Evolutionary conservation across 257 asterid genomes (phyloP).

Genomic region (Eustoma russellianum): DNA sequence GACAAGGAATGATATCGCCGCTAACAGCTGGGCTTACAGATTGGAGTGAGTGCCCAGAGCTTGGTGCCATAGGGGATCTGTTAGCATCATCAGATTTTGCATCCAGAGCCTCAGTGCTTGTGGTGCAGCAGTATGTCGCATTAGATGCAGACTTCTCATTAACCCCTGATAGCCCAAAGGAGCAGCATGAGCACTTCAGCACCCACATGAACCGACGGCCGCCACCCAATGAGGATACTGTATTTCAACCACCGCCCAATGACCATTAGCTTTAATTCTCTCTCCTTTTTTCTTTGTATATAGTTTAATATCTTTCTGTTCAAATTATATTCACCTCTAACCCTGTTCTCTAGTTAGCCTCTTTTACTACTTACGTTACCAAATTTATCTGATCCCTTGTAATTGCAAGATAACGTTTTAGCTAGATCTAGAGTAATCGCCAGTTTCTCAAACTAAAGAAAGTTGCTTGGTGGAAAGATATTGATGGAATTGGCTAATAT

Average conservation of each 20-base stretch:
- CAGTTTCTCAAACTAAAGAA: too few relatives aligned
- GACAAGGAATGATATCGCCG: constrained; percentile 51
- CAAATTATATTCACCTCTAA: too few relatives aligned
- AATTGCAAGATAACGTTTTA: not conserved
- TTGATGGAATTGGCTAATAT: too few relatives aligned
- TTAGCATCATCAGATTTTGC: constrained; percentile 79
- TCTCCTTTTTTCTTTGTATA: too few relatives aligned
- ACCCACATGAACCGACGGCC: not conserved
- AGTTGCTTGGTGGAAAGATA: too few relatives aligned
- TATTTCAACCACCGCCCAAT: constrained; percentile 36
- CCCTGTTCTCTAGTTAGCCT: too few relatives aligned
- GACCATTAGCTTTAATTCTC: not conserved
- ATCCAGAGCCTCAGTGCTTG: constrained; percentile 65
- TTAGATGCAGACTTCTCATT: constrained; percentile 26
- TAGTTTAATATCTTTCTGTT: not conserved
- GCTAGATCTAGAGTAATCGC: too few relatives aligned
- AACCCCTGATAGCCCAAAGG: constrained; percentile 42
- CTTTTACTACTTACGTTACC: not conserved
- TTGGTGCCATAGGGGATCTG: constrained; percentile 80
- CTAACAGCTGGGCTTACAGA: constrained; percentile 77
- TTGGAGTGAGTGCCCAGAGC: constrained; percentile 98
- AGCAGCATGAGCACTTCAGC: constrained; percentile 2
- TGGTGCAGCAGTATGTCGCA: constrained; percentile 73
- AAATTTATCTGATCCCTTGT: not conserved
- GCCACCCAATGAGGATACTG: constrained; percentile 3